These are phyloP conservation scores for Alternaria gaisen DNA, from an alignment of 2,329 filamentous ascomycete species.

Conservation along the genomic window DNA sequence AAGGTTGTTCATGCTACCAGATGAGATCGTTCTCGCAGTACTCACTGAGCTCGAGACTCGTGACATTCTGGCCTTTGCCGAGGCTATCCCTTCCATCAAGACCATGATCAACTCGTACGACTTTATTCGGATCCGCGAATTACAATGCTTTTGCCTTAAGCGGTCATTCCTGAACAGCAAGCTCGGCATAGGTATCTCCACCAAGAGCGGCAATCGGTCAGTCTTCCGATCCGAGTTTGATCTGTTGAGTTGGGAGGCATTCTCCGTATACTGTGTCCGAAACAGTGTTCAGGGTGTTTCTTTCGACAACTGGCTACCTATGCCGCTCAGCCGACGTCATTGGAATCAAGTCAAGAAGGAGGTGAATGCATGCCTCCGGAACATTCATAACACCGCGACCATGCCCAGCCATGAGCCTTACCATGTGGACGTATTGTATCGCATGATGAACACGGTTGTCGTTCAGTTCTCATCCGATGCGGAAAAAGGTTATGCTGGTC, in stretches of 20 bases:
- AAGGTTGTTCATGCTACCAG: conserved; percentile 47
- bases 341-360: conserved; percentile 52
- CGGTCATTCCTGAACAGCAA: conserved; percentile 50
- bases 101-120: conserved; percentile 46
- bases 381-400: conserved; percentile 38
- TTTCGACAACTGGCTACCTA: conserved; percentile 58
- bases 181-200: conserved; percentile 56
- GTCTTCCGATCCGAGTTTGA: conserved; percentile 60
- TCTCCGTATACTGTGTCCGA: conserved; percentile 47
- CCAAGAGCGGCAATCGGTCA: conserved; percentile 29
- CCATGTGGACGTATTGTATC: conserved; percentile 52
- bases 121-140: conserved; percentile 50
- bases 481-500: conserved; percentile 17
- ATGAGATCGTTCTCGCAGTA: conserved; percentile 53
- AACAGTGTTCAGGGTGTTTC: conserved; percentile 54
- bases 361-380: conserved; percentile 34
- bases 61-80: conserved; percentile 51
- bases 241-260: conserved; percentile 57
- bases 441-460: conserved; percentile 63
- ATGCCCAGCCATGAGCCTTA: conserved; percentile 24
- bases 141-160: conserved; percentile 60
- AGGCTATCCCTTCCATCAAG: conserved; percentile 51
- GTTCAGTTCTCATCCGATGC: conserved; percentile 57
- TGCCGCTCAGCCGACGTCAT: conserved; percentile 58
- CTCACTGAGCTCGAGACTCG: conserved; percentile 35